Percentiles rank a stretch among this genome's conserved stretches.
phyloP scores from a whole-genome alignment of 192 early-diverging fungal species.

The Geranomyces michiganensis region DNA sequence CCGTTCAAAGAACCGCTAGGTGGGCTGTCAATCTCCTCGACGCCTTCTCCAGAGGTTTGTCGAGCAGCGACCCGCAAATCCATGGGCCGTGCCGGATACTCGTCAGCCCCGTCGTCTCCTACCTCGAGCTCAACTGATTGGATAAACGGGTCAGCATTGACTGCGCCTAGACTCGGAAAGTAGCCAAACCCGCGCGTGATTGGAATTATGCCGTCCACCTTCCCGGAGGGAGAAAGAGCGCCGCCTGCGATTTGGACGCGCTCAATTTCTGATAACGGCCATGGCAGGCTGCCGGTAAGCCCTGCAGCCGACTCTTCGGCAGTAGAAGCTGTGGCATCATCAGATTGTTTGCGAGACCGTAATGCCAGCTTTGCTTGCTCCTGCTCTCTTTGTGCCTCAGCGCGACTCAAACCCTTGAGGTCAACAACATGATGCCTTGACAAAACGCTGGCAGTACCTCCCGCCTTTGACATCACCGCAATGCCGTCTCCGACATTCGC shows the following conservation, averaged over 20 bases:
- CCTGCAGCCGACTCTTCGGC: neutral
- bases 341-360: neutral
- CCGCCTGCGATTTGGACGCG: constrained; percentile 82
- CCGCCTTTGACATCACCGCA: constrained; percentile 76
- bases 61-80: neutral
- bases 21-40: constrained; percentile 5
- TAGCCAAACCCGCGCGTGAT: constrained; percentile 86
- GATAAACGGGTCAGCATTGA: constrained; percentile 85
- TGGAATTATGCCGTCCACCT: constrained; percentile 74
- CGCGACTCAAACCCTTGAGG: constrained; percentile 23
- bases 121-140: constrained; percentile 71
- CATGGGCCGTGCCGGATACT: neutral
- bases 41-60: neutral
- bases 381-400: constrained; percentile 11
- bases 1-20: constrained; percentile 33
- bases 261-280: constrained; percentile 51
- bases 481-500: constrained; percentile 86
- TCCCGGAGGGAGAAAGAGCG: constrained; percentile 72
- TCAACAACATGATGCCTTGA: constrained; percentile 72
- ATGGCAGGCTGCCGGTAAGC: neutral
- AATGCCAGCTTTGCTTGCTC: neutral
- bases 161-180: constrained; percentile 76
- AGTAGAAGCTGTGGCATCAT: neutral
- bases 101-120: constrained; percentile 37
- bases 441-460: constrained; percentile 67